Conservation (phyloP, 192 early-diverging fungal species). For the Umbelopsis vinacea region DNA sequence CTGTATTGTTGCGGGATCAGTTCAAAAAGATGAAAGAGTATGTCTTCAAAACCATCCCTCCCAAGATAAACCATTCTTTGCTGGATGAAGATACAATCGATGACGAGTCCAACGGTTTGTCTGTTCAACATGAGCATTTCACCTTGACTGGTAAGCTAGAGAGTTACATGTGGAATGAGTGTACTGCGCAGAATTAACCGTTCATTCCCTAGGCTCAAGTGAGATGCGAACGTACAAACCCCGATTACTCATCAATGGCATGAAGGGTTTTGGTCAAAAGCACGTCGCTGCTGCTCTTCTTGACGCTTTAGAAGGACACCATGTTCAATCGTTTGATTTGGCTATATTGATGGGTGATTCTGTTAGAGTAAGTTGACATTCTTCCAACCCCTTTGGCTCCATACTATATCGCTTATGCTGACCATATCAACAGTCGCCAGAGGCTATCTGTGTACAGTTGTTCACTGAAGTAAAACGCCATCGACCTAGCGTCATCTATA, state of each 20-base stretch:
- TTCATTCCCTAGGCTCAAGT: neutral
- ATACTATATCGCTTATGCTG: neutral
- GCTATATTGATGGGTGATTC: constrained; percentile 51
- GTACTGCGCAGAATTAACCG: too few relatives aligned
- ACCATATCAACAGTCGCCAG: constrained; percentile 33
- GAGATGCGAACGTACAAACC: constrained; percentile 50
- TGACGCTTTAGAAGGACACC: constrained; percentile 59
- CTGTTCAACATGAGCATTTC: constrained; percentile 17
- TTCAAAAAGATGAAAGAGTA: constrained; percentile 24
- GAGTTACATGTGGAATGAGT: too few relatives aligned
- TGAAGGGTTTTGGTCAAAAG: constrained; percentile 62
- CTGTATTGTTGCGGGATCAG: constrained; percentile 40
- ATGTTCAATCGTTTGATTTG: constrained; percentile 62
- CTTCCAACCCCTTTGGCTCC: neutral
- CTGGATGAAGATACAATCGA: constrained; percentile 21
- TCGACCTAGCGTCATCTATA: constrained; percentile 59
- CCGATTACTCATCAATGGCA: constrained; percentile 63
- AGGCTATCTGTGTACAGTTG: constrained; percentile 55
- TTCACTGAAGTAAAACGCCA: constrained; percentile 66
- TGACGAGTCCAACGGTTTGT: neutral
- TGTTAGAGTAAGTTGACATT: constrained; percentile 33
- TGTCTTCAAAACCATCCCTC: constrained; percentile 6
- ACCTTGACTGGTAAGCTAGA: constrained; percentile 36
- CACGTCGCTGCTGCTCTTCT: constrained; percentile 58
- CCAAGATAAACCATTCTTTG: neutral